These are phyloP conservation scores for Platanthera guangdongensis DNA, from an alignment of 106 monocot species.

Conservation along the genomic window DNA sequence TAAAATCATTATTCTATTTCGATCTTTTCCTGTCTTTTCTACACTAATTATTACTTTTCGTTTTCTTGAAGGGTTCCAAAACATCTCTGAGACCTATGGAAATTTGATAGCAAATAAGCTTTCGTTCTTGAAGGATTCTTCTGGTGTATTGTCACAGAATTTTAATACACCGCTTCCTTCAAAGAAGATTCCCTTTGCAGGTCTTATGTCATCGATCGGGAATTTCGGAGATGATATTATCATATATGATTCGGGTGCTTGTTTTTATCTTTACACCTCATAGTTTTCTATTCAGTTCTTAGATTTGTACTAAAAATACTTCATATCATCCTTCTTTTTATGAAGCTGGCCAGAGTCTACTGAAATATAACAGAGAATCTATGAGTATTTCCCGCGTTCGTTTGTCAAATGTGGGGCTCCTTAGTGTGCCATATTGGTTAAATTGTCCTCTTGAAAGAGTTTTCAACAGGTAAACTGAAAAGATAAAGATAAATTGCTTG, in stretches of 20 bases:
- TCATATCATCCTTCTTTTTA: not conserved
- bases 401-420: slow-evolving; percentile 53
- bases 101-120: slow-evolving; percentile 39
- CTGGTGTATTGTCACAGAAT: slow-evolving; percentile 4
- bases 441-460: slow-evolving; percentile 63
- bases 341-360: slow-evolving; percentile 55
- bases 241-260: slow-evolving; percentile 63
- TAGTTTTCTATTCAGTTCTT: not conserved
- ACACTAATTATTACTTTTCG: not conserved
- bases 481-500: no score
- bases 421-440: slow-evolving; percentile 82
- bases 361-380: slow-evolving; percentile 36
- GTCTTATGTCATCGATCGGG: slow-evolving; percentile 56
- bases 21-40: no score
- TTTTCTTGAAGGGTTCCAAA: slow-evolving; percentile 37
- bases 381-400: slow-evolving; percentile 23
- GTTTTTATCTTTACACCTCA: not conserved
- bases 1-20: no score
- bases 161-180: slow-evolving; percentile 9
- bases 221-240: slow-evolving; percentile 30
- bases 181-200: slow-evolving; percentile 31
- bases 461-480: slow-evolving; percentile 37
- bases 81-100: slow-evolving; percentile 38
- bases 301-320: not conserved
- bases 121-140: slow-evolving; percentile 27